Percentiles rank a stretch among this genome's conserved stretches.
Evolutionary conservation across 1,139 yeast genomes (phyloP).

Genomic region (Yamadazyma siamensis): DNA sequence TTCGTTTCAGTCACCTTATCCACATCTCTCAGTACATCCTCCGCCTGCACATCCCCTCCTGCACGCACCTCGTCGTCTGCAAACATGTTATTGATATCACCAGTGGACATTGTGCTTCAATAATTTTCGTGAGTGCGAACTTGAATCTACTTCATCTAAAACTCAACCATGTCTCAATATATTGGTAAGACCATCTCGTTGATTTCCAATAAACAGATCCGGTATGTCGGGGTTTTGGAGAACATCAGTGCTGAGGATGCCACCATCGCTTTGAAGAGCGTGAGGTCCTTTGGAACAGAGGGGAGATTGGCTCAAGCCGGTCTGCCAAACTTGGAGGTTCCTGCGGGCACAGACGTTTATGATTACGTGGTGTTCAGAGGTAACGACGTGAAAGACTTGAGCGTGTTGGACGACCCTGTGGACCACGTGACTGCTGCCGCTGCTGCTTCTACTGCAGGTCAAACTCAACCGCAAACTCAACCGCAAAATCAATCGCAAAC

Average conservation of each 20-base stretch:
- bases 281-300: slow-evolving; percentile 88
- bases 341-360: slow-evolving; percentile 69
- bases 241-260: slow-evolving; percentile 88
- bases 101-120: background rate
- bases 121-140: too few relatives aligned
- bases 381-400: slow-evolving; percentile 85
- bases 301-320: slow-evolving; percentile 65
- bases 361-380: slow-evolving; percentile 88
- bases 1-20: slow-evolving; percentile 2
- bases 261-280: slow-evolving; percentile 81
- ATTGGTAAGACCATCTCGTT: slow-evolving; percentile 91
- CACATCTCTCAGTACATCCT: background rate
- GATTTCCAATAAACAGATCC: slow-evolving; percentile 82
- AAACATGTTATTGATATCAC: slow-evolving; percentile 12
- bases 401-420: slow-evolving; percentile 69
- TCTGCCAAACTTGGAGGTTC: slow-evolving; percentile 68
- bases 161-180: slow-evolving; percentile 70
- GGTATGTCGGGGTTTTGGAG: slow-evolving; percentile 84
- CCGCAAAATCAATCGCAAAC: slow-evolving; percentile 10
- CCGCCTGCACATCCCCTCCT: slow-evolving; percentile 1
- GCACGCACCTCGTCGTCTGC: slow-evolving; percentile 11
- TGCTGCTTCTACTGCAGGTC: slow-evolving; percentile 12
- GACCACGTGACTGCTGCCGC: slow-evolving; percentile 35
- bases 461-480: slow-evolving; percentile 12
- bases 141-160: slow-evolving; percentile 1